These are phyloP conservation scores for Epichloe scottii DNA, from an alignment of 2,329 filamentous ascomycete species.

Conservation along the genomic window DNA sequence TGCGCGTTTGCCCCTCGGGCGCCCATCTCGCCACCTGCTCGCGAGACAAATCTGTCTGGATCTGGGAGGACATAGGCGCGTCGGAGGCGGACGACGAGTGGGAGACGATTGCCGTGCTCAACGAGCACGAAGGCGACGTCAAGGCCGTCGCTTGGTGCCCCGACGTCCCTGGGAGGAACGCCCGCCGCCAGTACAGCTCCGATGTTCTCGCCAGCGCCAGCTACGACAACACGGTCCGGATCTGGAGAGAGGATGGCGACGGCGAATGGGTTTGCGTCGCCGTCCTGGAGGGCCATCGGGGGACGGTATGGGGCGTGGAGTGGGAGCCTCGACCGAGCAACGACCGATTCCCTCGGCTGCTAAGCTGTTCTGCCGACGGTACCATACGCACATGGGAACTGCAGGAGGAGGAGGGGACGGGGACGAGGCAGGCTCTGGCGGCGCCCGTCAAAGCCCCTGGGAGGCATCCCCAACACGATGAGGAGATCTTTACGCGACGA, in stretches of 20 bases:
- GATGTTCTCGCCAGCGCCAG: conserved; percentile 80
- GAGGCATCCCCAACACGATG: conserved; percentile 80
- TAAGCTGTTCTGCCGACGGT: conserved; percentile 76
- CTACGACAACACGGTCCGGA: conserved; percentile 81
- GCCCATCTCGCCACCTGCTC: conserved; percentile 80
- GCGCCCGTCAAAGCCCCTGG: conserved; percentile 29
- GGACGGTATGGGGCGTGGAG: conserved; percentile 84
- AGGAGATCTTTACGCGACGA: conserved; percentile 64
- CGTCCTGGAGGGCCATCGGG: conserved; percentile 64
- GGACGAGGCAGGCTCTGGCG: conserved; percentile 11
- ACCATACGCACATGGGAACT: conserved; percentile 71
- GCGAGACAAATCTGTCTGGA: conserved; percentile 91
- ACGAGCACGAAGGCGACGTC: conserved; percentile 90
- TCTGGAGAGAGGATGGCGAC: conserved; percentile 85
- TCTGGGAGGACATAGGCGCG: conserved; percentile 82
- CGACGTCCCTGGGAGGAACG: conserved; percentile 39
- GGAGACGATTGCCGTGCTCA: conserved; percentile 89
- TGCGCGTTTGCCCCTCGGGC: conserved; percentile 64
- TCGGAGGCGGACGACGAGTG: conserved; percentile 80
- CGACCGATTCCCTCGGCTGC: conserved; percentile 45
- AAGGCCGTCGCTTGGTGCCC: conserved; percentile 92
- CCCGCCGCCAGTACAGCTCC: conserved; percentile 36
- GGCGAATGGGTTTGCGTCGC: conserved; percentile 85
- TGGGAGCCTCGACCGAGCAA: conserved; percentile 42
- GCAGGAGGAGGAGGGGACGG: conserved; percentile 33